Evolutionary conservation across 2,329 filamentous ascomycete genomes (phyloP).

Genomic region (Ceratocystis albifundus): DNA sequence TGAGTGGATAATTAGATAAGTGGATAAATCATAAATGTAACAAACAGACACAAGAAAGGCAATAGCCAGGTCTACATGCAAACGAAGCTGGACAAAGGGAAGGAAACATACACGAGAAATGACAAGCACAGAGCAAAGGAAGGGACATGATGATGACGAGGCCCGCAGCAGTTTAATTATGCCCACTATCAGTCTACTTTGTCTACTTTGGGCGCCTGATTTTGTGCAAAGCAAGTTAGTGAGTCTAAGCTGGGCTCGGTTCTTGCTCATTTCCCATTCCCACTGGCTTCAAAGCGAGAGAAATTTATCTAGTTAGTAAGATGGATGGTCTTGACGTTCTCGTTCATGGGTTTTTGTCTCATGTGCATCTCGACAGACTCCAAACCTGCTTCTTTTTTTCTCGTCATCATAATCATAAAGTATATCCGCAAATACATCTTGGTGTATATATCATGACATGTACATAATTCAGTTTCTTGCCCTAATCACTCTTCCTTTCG

Average conservation of each 20-base stretch:
- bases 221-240: background rate
- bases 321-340: no score
- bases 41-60: background rate
- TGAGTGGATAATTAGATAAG: background rate
- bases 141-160: background rate
- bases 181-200: background rate
- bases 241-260: background rate
- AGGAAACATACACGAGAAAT: background rate
- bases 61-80: background rate
- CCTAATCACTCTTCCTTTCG: background rate
- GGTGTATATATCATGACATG: no score
- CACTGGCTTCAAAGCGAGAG: conserved; percentile 6
- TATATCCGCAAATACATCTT: no score
- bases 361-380: no score
- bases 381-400: no score
- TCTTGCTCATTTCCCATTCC: conserved; percentile 11
- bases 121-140: background rate
- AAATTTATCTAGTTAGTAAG: no score
- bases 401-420: no score
- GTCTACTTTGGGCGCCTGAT: background rate
- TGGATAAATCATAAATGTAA: background rate
- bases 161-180: background rate
- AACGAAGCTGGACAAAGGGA: background rate
- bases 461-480: no score
- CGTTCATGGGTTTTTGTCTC: no score